phyloP scores from a whole-genome alignment of 768 basidiomycete genomes.

The Suillus decipiens region DNA sequence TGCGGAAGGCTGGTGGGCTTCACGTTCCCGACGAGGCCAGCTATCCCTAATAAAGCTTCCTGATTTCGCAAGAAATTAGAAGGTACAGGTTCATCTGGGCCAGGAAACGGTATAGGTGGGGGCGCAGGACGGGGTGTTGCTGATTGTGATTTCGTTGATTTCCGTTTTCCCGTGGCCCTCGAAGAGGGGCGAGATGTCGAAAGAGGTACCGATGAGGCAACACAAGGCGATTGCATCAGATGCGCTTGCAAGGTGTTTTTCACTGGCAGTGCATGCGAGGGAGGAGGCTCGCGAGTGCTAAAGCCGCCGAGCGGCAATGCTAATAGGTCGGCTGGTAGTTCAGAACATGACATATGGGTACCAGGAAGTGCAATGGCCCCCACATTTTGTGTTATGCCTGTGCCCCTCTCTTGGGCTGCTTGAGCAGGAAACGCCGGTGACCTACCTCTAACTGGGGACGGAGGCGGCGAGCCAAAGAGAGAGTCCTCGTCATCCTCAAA shows the following conservation, averaged over 20 bases:
- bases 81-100: slow-evolving; percentile 60
- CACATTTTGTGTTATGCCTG: slow-evolving; percentile 71
- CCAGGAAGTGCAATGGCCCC: slow-evolving; percentile 98
- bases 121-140: slow-evolving; percentile 48
- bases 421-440: slow-evolving; percentile 61
- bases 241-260: slow-evolving; percentile 2
- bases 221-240: not conserved
- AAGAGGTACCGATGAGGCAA: slow-evolving; percentile 8
- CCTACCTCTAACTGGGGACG: slow-evolving; percentile 75
- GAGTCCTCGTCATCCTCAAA: slow-evolving; percentile 61
- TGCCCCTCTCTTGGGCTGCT: slow-evolving; percentile 21
- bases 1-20: slow-evolving; percentile 54
- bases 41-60: slow-evolving; percentile 67
- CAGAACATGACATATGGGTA: slow-evolving; percentile 82
- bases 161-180: slow-evolving; percentile 33
- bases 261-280: slow-evolving; percentile 16
- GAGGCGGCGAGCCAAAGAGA: slow-evolving; percentile 80
- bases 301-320: slow-evolving; percentile 56
- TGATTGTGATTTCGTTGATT: slow-evolving; percentile 37
- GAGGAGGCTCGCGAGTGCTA: slow-evolving; percentile 39
- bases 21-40: slow-evolving; percentile 68
- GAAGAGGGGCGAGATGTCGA: slow-evolving; percentile 13
- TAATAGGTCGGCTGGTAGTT: slow-evolving; percentile 81
- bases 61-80: slow-evolving; percentile 75
- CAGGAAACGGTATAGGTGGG: slow-evolving; percentile 63